Evolutionary conservation across 176 grass and related monocot genomes (phyloP), one percentile per base, ranked within the genome.

Genomic region (Juncus effusus): DNA sequence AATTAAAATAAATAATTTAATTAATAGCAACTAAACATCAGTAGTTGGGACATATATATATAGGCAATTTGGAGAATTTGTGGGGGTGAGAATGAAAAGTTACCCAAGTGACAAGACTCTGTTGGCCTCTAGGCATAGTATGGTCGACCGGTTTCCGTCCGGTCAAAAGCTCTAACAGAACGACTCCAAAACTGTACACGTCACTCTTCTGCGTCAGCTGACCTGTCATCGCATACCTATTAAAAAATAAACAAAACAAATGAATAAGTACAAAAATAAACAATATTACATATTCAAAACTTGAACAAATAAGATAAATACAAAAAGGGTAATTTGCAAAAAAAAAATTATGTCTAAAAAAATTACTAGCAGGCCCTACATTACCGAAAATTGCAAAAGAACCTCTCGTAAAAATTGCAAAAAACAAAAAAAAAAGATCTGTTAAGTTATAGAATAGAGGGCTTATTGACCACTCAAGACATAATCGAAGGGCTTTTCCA

Each of bases 101-200:
- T 86, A 91, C 84, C 92, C 92, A 96, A 61, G 87, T 96, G 76
- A 96, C 92, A 15, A 96, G 77, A 70, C 92, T 96, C 54, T 96
- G 87, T 74, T 96, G 91, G 15, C 91, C 91, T 88, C 91, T 83
- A 67, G 87, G 87, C 92, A 91, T 91, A 64, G 91, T 96, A 83
- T 96, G 92, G 38, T 96, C 92, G 55, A 96, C 87, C 13, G 87
- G 92, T 52, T 96, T 96, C 62, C 92, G 82, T 82, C 92, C 87
- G 2, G 92, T 96, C 74, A 96, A 40, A 87, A 96, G 81, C 66
- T 96, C 84, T 75, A 96, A 82, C 62, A 96, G 87, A 76, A 96
- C 92, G 38, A 96, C 92, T 35, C 91, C 92, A 74, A 96, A 96
- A 59, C 92, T 96, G 78, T 96, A 91, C 6, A 91, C 87, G 53